A percentile compares a stretch with the other conserved stretches of the same genome.
These are phyloP conservation scores for Ceriops zippeliana DNA, from an alignment of 345 rosid species.

Conservation along the genomic window DNA sequence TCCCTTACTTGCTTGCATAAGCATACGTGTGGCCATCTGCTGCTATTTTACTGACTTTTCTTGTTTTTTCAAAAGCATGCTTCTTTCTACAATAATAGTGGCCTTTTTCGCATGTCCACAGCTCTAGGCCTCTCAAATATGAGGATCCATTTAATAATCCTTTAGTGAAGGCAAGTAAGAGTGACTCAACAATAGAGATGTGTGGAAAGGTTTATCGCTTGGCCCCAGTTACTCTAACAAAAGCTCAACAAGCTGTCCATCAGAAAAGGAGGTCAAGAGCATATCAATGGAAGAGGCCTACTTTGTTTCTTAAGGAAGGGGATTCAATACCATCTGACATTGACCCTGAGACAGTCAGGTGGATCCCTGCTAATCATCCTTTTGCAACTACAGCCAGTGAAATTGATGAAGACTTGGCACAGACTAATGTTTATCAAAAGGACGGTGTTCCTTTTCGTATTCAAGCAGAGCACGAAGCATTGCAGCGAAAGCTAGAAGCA, in stretches of 20 bases:
- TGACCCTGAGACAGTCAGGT: slow-evolving; percentile 86
- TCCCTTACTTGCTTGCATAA: slow-evolving; percentile 14
- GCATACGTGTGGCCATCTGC: background rate
- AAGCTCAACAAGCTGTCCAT: slow-evolving; percentile 71
- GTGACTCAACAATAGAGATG: slow-evolving; percentile 79
- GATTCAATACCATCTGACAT: slow-evolving; percentile 80
- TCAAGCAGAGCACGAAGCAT: slow-evolving; percentile 87
- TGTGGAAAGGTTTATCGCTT: slow-evolving; percentile 83
- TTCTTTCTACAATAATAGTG: background rate
- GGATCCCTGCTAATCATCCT: slow-evolving; percentile 99
- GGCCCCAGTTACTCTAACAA: slow-evolving; percentile 81
- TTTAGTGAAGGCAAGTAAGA: slow-evolving; percentile 68
- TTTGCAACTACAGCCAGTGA: slow-evolving; percentile 86
- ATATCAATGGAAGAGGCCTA: slow-evolving; percentile 93
- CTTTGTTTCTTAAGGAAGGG: slow-evolving; percentile 87
- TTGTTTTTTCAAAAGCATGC: background rate
- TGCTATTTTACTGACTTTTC: background rate
- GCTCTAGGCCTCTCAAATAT: slow-evolving; percentile 70
- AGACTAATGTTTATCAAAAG: slow-evolving; percentile 83
- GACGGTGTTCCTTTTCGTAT: slow-evolving; percentile 92
- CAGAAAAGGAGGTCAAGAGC: slow-evolving; percentile 93
- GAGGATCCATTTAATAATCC: slow-evolving; percentile 97
- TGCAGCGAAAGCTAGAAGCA: slow-evolving; percentile 81
- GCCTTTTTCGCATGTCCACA: slow-evolving; percentile 30
- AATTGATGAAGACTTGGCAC: slow-evolving; percentile 86